Percentiles rank a stretch among this genome's conserved stretches.
phyloP scores from a whole-genome alignment of 768 basidiomycete species.

The Leucogyrophana mollusca region DNA sequence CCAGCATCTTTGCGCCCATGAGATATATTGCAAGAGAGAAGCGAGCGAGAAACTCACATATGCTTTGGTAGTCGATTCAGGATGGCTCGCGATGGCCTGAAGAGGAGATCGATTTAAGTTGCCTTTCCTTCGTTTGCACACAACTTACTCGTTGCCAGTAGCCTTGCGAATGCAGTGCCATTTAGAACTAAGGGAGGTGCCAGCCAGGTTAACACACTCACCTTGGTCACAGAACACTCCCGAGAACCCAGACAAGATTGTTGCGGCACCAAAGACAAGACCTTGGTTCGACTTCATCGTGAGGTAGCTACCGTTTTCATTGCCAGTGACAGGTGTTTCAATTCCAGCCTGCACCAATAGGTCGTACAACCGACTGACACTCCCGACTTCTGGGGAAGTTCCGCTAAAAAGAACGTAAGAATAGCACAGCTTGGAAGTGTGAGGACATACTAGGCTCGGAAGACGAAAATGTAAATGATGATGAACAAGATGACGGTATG shows the following conservation, averaged over 20 bases:
- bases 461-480: conserved; percentile 35
- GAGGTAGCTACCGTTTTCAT: conserved; percentile 49
- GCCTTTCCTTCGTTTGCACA: no score
- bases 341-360: conserved; percentile 45
- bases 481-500: conserved; percentile 46
- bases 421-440: conserved; percentile 4
- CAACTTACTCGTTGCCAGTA: conserved; percentile 50
- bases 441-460: conserved; percentile 28
- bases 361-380: conserved; percentile 41
- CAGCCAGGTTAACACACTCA: conserved; percentile 13
- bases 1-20: conserved; percentile 41
- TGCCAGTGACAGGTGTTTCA: conserved; percentile 48
- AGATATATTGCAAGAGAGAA: neutral
- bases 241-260: conserved; percentile 40
- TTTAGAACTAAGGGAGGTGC: conserved; percentile 1
- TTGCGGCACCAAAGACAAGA: conserved; percentile 40
- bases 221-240: conserved; percentile 54
- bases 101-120: neutral
- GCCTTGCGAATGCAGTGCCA: conserved; percentile 23
- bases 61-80: conserved; percentile 49
- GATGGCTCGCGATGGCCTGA: conserved; percentile 51
- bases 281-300: conserved; percentile 55
- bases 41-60: conserved; percentile 33
- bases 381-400: conserved; percentile 37
- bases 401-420: conserved; percentile 20